Evolutionary conservation across 1,139 yeast species (phyloP), one percentile per base, ranked within the genome.

Genomic region (Diutina siamensis): DNA sequence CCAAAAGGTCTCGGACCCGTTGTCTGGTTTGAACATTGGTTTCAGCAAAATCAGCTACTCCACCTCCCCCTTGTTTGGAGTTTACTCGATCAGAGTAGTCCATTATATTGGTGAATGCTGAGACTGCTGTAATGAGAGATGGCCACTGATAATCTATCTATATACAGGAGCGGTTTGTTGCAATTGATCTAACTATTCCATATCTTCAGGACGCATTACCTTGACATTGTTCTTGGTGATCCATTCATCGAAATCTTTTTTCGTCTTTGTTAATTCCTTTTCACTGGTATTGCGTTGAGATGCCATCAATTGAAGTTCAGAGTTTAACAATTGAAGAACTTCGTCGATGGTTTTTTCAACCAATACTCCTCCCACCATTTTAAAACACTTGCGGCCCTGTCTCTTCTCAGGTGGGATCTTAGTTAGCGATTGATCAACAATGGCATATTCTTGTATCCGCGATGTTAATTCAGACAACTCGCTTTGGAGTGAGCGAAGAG

Each of bases 341-440:
- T 86, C 88, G 33, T 74, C 80, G 3, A 88, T 92, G 5, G 79
- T 73, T 53, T 85, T 83, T 57, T 89, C 94, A 22, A 89, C 85
- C 44, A 94, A 70, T 1, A 92, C 95, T 3, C 95, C 95, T 15
- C 97, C 97, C 38, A 92, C 76, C 96, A 92, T 87, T 58, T 95
- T 79, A 65, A 80, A 89, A 57, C 97, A 88, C 57, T 81, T 82
- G 49, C 98, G 75, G 41, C 72, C 77, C 2, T 54, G 45, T 75
- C 79, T 40, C 61, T 72, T 50, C 56, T 61, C 57, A 1, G 92
- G 79, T 13, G 57, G 55, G 15, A 58, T 72, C 71, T 44, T 78
- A 52, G 21, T 79, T 85, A 46, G 80, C 59, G 52, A 51, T 64
- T 65, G 46, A 59, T 57, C 72, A 22, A 70, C 76, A 32, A 70